Base-by-base conservation (phyloP, 2,329 filamentous ascomycete genomes). In the Ploettnerulaceae sp. region DNA sequence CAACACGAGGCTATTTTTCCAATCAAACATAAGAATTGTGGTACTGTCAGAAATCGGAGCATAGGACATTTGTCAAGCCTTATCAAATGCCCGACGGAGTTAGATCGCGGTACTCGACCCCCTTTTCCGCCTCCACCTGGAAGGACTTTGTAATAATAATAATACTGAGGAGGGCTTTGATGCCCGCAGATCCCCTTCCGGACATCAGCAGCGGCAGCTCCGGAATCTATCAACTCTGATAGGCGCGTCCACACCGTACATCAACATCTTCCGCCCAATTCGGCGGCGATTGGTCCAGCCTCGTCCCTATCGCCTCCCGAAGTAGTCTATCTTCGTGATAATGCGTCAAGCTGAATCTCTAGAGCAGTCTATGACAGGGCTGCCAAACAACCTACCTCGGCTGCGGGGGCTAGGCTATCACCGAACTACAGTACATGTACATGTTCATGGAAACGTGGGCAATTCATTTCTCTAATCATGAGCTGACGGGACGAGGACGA, bases 81-180 rank as follows among this genome's bases (percentile, higher is more conserved):
- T 48, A 35, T 44, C 38, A 44, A 51, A 48, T 33, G 37, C 38
- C 28, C 45, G 33, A 24, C 47, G 21, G 42, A 34, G 45, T 40
- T 49, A 45, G 42, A 41, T 41, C 39, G 29, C 29, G 31, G 36
- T 18, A n/a, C n/a, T n/a, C n/a, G n/a, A n/a, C n/a, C n/a, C n/a
- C n/a, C n/a, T n/a, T n/a, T n/a, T n/a, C n/a, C n/a, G n/a, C n/a
- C n/a, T n/a, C n/a, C n/a, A n/a, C n/a, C n/a, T n/a, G n/a, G n/a
- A n/a, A n/a, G n/a, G n/a, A n/a, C n/a, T n/a, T n/a, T n/a, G n/a
- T n/a, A n/a, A n/a, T n/a, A n/a, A n/a, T n/a, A n/a, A n/a, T n/a
- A n/a, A n/a, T n/a, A n/a, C n/a, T n/a, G n/a, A n/a, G n/a, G n/a
- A n/a, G n/a, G n/a, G n/a, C n/a, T n/a, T n/a, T n/a, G n/a, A n/a